Conservation (phyloP, 1,284 basidiomycete genomes). For the Naganishia sp. region DNA sequence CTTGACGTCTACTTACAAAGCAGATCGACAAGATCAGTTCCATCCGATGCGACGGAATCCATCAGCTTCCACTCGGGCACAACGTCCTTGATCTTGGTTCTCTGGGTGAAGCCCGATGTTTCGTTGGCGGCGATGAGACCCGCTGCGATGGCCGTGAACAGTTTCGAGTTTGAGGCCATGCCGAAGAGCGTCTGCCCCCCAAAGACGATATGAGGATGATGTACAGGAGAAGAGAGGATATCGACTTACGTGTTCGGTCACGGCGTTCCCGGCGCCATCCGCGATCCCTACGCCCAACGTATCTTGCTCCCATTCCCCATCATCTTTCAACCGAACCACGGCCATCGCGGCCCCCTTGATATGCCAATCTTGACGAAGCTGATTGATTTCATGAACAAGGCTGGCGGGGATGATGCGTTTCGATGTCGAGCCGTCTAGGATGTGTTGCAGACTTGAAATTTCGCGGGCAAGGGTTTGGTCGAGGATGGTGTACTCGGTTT, state of each 20-base stretch:
- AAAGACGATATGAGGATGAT: too few species aligned
- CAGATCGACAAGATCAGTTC: conserved; percentile 34
- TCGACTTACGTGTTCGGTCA: conserved; percentile 19
- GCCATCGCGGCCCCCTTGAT: conserved; percentile 22
- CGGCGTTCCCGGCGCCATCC: conserved; percentile 6
- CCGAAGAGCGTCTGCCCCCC: conserved; percentile 44
- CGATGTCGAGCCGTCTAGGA: background rate
- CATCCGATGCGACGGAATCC: conserved; percentile 32
- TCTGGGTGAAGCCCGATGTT: conserved; percentile 49
- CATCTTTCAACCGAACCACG: conserved; percentile 4
- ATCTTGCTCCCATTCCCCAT: conserved; percentile 26
- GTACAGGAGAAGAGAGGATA: too few species aligned
- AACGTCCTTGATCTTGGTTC: conserved; percentile 46
- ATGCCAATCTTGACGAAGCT: conserved; percentile 24
- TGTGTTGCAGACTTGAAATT: background rate
- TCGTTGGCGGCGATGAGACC: conserved; percentile 53
- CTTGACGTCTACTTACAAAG: conserved; percentile 33
- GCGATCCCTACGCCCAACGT: conserved; percentile 19
- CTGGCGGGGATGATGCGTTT: background rate
- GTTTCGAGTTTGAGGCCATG: conserved; percentile 56
- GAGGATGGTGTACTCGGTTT: too few species aligned
- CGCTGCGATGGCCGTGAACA: conserved; percentile 47
- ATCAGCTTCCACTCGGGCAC: conserved; percentile 33
- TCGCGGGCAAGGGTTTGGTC: too few species aligned
- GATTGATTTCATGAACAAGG: conserved; percentile 11